Percentiles rank a stretch among this genome's conserved stretches.
Evolutionary conservation across 345 rosid genomes (phyloP).

Genomic region (Acer campestre): DNA sequence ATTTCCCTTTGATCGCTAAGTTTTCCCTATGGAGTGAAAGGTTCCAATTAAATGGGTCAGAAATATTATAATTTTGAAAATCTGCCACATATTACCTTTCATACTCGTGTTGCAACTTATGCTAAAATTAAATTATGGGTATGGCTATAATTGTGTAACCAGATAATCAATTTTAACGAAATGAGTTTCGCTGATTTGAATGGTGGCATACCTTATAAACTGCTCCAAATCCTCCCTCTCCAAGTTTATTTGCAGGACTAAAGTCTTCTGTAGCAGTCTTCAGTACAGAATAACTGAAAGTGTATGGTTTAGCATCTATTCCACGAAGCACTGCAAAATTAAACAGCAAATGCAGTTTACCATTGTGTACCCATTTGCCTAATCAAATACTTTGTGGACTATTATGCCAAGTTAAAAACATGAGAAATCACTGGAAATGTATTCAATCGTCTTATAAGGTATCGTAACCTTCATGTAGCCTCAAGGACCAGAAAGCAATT

Average conservation of each 20-base stretch:
- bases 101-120: not conserved
- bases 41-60: not conserved
- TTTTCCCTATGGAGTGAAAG: constrained; percentile 9
- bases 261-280: constrained; percentile 16
- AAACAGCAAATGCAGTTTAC: constrained; percentile 1
- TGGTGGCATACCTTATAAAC: constrained; percentile 57
- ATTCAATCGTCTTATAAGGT: not conserved
- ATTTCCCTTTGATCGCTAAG: constrained; percentile 10
- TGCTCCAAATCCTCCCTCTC: constrained; percentile 90
- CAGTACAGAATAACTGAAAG: constrained; percentile 19
- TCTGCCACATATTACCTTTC: not conserved
- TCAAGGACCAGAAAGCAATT: not conserved
- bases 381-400: not conserved
- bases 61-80: not conserved
- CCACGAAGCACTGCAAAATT: constrained; percentile 25
- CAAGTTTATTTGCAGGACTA: constrained; percentile 22
- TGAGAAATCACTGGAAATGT: constrained; percentile 3
- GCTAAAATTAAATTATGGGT: not conserved
- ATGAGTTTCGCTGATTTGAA: constrained; percentile 1
- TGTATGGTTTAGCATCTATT: constrained; percentile 18
- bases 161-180: not conserved
- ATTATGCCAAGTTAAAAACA: not conserved
- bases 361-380: not conserved
- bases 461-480: not conserved
- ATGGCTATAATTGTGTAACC: not conserved